Conservation (phyloP, 169 alveolate species). For the Plasmodium berghei region DNA sequence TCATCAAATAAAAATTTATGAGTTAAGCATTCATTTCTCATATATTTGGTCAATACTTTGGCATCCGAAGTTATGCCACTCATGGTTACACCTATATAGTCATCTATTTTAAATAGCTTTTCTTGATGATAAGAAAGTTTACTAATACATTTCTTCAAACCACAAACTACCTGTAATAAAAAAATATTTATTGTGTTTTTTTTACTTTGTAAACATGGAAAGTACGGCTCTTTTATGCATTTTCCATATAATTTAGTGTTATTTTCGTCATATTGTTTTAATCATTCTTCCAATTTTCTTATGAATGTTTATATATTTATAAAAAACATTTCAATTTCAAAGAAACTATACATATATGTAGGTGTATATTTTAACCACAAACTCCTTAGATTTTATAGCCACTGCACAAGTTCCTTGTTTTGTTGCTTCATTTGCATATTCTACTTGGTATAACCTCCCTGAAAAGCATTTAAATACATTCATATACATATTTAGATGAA, state of each 20-base stretch:
- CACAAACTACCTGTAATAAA: conserved; percentile 89
- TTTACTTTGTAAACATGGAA: too few relatives aligned
- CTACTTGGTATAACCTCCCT: conserved; percentile 94
- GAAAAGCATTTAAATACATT: conserved; percentile 11
- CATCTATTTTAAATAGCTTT: conserved; percentile 96
- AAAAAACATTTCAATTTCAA: conserved; percentile 3
- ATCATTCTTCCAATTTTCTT: not conserved
- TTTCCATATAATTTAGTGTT: conserved; percentile 18
- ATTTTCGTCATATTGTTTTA: not conserved
- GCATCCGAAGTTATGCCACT: conserved; percentile 99
- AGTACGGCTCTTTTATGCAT: not conserved
- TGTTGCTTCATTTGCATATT: conserved; percentile 98
- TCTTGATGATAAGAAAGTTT: conserved; percentile 96
- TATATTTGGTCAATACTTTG: conserved; percentile 85
- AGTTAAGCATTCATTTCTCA: conserved; percentile 95
- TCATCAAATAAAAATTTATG: conserved; percentile 95
- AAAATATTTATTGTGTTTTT: not conserved
- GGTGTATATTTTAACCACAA: conserved; percentile 86
- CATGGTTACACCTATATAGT: conserved; percentile 97
- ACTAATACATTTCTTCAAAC: conserved; percentile 91
- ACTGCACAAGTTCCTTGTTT: conserved; percentile 96
- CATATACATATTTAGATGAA: conserved; percentile 9
- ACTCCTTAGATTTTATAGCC: conserved; percentile 91
- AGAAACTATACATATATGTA: not conserved
- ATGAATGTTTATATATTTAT: too few relatives aligned